Evolutionary conservation across 169 alveolate species (phyloP).

Genomic region (Plasmodium malariae): DNA sequence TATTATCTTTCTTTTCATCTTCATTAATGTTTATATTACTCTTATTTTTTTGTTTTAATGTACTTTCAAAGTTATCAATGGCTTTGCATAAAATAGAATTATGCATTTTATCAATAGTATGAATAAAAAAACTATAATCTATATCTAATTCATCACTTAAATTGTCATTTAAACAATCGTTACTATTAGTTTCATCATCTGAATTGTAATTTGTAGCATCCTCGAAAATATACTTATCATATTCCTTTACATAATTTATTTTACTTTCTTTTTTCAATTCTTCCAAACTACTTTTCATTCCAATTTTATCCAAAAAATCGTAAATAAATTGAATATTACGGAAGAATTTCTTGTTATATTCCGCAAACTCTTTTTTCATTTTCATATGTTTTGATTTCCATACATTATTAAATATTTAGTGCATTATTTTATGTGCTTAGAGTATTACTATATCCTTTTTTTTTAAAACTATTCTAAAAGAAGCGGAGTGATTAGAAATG

Average conservation of each 20-base stretch:
- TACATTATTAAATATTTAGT: neutral
- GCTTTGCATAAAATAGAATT: constrained; percentile 64
- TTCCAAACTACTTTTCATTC: constrained; percentile 65
- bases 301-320: constrained; percentile 58
- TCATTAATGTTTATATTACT: neutral
- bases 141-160: constrained; percentile 37
- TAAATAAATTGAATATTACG: constrained; percentile 66
- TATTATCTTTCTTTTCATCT: neutral
- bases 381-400: neutral
- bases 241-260: constrained; percentile 54
- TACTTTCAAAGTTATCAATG: constrained; percentile 45
- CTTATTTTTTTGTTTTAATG: constrained; percentile 1
- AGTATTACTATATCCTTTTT: no score
- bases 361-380: constrained; percentile 63
- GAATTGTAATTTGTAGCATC: neutral
- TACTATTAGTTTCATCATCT: neutral
- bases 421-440: no score
- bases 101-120: constrained; percentile 49
- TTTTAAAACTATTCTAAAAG: no score
- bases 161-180: neutral
- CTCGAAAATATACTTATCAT: constrained; percentile 45
- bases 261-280: constrained; percentile 65
- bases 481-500: no score
- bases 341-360: constrained; percentile 59
- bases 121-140: constrained; percentile 12